These are phyloP conservation scores for Exophiala sp. DNA, from an alignment of 2,329 filamentous ascomycete genomes.

Conservation along the genomic window DNA sequence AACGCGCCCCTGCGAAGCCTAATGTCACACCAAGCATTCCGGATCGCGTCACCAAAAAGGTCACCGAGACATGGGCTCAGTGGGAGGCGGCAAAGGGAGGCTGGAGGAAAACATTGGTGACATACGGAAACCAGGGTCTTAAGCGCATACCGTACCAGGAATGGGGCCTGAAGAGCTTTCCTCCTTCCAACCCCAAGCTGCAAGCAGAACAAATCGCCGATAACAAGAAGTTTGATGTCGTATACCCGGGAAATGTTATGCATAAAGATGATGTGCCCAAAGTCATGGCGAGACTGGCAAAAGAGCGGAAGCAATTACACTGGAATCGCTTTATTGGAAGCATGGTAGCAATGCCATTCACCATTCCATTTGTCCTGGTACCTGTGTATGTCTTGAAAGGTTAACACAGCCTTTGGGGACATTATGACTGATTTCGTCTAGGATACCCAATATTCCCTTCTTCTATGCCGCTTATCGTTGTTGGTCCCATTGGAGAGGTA, in stretches of 20 bases:
- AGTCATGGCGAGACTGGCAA: slow-evolving; percentile 68
- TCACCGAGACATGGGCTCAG: slow-evolving; percentile 71
- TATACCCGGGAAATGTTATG: slow-evolving; percentile 72
- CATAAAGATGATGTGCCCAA: slow-evolving; percentile 59
- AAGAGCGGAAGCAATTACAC: slow-evolving; percentile 76
- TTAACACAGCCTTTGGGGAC: not conserved
- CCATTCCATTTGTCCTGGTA: slow-evolving; percentile 75
- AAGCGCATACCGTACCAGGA: slow-evolving; percentile 91
- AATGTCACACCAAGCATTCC: slow-evolving; percentile 55
- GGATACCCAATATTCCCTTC: slow-evolving; percentile 90
- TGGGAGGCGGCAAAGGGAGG: slow-evolving; percentile 83
- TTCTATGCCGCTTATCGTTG: slow-evolving; percentile 89
- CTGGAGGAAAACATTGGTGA: slow-evolving; percentile 85
- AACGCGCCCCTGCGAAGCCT: slow-evolving; percentile 62
- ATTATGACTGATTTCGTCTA: slow-evolving; percentile 37
- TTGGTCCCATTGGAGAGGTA: slow-evolving; percentile 80
- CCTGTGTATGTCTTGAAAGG: slow-evolving; percentile 64
- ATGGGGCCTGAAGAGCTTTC: slow-evolving; percentile 95
- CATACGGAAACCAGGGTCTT: slow-evolving; percentile 80
- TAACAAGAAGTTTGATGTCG: slow-evolving; percentile 65
- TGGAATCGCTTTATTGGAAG: slow-evolving; percentile 75
- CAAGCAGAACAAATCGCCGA: slow-evolving; percentile 61
- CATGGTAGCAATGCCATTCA: slow-evolving; percentile 76
- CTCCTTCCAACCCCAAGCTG: slow-evolving; percentile 68
- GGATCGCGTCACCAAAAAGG: slow-evolving; percentile 69